Conservation (phyloP, 192 early-diverging fungal genomes). For the Coemansia javaensis region DNA sequence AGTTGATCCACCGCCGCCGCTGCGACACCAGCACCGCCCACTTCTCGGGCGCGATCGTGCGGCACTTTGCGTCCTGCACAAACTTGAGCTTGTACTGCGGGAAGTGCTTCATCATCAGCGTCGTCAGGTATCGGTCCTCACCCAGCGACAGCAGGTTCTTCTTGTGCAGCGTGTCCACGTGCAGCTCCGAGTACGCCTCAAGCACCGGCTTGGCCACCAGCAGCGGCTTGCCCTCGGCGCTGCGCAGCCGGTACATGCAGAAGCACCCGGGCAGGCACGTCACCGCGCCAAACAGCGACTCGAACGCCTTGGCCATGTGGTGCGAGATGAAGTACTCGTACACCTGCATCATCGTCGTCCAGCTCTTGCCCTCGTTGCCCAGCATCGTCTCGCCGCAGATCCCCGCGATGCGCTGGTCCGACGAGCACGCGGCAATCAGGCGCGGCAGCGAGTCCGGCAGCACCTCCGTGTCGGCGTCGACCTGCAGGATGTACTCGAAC, state of each 20-base stretch:
- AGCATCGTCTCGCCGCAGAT: slow-evolving; percentile 93
- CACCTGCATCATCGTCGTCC: slow-evolving; percentile 98
- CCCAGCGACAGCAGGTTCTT: too few relatives aligned
- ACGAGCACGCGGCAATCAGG: slow-evolving; percentile 79
- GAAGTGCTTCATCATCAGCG: too few relatives aligned
- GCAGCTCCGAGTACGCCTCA: slow-evolving; percentile 84
- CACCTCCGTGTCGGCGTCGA: slow-evolving; percentile 85
- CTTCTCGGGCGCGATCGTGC: slow-evolving; percentile 85
- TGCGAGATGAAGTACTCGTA: too few relatives aligned
- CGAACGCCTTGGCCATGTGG: too few relatives aligned
- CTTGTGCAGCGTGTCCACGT: too few relatives aligned
- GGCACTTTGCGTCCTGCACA: slow-evolving; percentile 83
- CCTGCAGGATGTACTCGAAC: slow-evolving; percentile 76
- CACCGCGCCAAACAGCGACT: too few relatives aligned
- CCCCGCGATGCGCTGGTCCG: slow-evolving; percentile 79
- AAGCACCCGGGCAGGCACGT: too few relatives aligned
- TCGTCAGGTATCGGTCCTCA: too few relatives aligned
- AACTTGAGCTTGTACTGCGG: slow-evolving; percentile 93
- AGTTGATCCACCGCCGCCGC: too few relatives aligned
- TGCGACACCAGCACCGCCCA: too few relatives aligned
- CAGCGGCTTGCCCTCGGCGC: slow-evolving; percentile 60
- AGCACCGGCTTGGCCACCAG: slow-evolving; percentile 78
- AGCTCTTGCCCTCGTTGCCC: slow-evolving; percentile 83
- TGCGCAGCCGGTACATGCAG: slow-evolving; percentile 81
- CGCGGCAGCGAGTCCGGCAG: slow-evolving; percentile 83